phyloP scores from a whole-genome alignment of 495 filamentous ascomycete genomes.

The Letharia columbiana region DNA sequence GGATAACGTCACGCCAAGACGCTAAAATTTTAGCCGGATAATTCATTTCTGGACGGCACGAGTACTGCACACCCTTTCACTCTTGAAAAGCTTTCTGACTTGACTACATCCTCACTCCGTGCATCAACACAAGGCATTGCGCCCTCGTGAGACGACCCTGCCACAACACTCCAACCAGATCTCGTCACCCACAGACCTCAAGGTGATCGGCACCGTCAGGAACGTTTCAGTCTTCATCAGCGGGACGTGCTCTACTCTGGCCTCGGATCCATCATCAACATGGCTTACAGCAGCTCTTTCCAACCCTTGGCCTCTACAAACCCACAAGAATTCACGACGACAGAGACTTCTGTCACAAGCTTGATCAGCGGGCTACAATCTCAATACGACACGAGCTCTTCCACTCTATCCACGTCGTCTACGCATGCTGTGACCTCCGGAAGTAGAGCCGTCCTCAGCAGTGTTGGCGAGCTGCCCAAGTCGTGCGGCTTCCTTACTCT shows the following conservation, averaged over 20 bases:
- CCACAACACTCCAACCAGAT: not conserved
- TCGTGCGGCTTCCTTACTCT: not conserved
- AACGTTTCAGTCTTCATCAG: no score
- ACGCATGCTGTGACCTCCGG: not conserved
- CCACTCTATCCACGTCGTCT: not conserved
- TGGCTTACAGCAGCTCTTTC: not conserved
- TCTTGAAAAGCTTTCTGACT: not conserved
- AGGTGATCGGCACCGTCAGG: not conserved
- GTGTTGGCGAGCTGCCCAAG: not conserved
- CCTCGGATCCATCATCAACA: not conserved
- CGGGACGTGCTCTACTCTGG: no score
- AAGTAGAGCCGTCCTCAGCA: not conserved
- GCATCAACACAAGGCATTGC: not conserved
- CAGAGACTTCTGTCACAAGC: no score
- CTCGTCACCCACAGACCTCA: not conserved
- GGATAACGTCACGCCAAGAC: no score
- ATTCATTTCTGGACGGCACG: no score
- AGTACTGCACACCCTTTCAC: no score
- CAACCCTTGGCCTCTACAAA: not conserved
- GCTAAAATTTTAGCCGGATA: no score
- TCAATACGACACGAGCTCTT: not conserved
- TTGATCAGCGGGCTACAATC: not conserved
- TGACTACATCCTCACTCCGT: not conserved
- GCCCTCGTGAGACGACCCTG: not conserved
- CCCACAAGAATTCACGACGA: no score